These are phyloP conservation scores for Blumeria graminis DNA, from an alignment of 2,329 filamentous ascomycete species.

Conservation along the genomic window DNA sequence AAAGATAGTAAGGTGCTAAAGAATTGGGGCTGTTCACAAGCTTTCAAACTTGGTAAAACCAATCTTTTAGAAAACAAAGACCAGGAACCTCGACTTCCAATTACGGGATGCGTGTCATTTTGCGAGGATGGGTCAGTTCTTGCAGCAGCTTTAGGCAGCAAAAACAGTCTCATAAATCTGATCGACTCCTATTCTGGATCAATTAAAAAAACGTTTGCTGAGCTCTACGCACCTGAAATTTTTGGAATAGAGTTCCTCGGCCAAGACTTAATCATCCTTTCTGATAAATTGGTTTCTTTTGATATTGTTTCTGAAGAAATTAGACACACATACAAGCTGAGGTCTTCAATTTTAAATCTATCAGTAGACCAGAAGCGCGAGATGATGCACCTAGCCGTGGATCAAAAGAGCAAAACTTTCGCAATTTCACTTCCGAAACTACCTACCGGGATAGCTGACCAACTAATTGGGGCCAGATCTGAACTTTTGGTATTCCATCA, in stretches of 20 bases:
- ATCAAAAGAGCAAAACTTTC: constrained; percentile 38
- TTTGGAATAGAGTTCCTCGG: constrained; percentile 47
- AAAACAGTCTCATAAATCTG: constrained; percentile 43
- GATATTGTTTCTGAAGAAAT: constrained; percentile 62
- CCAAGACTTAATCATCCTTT: constrained; percentile 51
- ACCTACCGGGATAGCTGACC: neutral
- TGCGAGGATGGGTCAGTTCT: constrained; percentile 68
- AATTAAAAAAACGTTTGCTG: constrained; percentile 41
- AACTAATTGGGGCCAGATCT: constrained; percentile 10
- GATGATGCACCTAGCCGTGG: constrained; percentile 46
- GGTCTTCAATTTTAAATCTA: constrained; percentile 17
- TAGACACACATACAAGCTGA: constrained; percentile 37
- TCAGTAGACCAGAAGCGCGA: constrained; percentile 17
- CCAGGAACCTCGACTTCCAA: neutral
- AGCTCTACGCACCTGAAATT: constrained; percentile 39
- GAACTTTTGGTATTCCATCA: constrained; percentile 42
- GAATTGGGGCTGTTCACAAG: constrained; percentile 49
- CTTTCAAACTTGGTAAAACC: constrained; percentile 23
- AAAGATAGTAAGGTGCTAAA: constrained; percentile 32
- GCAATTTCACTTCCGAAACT: constrained; percentile 28
- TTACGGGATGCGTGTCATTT: constrained; percentile 43
- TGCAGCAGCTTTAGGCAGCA: constrained; percentile 37
- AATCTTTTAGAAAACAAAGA: constrained; percentile 14
- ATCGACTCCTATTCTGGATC: constrained; percentile 48
- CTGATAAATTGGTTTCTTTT: constrained; percentile 52